phyloP scores from a whole-genome alignment of 2,329 filamentous ascomycete genomes.

The Penicillium sp. region DNA sequence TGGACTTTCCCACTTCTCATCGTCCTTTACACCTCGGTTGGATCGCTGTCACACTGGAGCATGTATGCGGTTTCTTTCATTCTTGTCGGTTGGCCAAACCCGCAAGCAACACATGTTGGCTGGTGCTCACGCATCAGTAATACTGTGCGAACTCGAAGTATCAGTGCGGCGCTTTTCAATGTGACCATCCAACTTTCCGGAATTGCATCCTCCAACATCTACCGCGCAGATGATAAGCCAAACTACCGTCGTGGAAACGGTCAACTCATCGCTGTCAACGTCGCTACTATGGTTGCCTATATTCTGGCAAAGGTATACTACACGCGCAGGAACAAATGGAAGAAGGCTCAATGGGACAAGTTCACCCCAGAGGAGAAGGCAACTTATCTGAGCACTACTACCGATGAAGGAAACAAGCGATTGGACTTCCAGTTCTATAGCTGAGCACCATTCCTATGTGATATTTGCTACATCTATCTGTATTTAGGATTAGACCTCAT shows the following conservation, averaged over 20 bases:
- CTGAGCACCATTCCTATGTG: conserved; percentile 20
- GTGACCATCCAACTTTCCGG: conserved; percentile 44
- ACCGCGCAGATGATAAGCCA: conserved; percentile 55
- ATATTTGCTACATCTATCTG: neutral
- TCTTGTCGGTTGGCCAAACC: conserved; percentile 12
- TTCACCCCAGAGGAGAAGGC: conserved; percentile 51
- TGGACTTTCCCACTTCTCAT: conserved; percentile 55
- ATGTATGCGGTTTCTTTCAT: conserved; percentile 41
- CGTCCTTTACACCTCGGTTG: conserved; percentile 41
- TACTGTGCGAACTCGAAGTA: conserved; percentile 46
- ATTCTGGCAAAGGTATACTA: conserved; percentile 39
- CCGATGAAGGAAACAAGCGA: conserved; percentile 55
- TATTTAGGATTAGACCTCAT: neutral
- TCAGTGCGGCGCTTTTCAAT: conserved; percentile 50
- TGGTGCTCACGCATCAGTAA: conserved; percentile 53
- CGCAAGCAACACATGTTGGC: conserved; percentile 50
- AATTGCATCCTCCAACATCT: conserved; percentile 52
- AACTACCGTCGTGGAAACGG: conserved; percentile 42
- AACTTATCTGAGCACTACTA: conserved; percentile 51
- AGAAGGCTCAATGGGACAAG: conserved; percentile 43
- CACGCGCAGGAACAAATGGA: conserved; percentile 32
- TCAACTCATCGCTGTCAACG: conserved; percentile 50
- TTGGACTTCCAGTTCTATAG: conserved; percentile 57
- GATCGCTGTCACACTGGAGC: conserved; percentile 43
- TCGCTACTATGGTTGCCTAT: conserved; percentile 52